Conservation (phyloP, 2,329 filamentous ascomycete species). For the Trichophyton equinum region DNA sequence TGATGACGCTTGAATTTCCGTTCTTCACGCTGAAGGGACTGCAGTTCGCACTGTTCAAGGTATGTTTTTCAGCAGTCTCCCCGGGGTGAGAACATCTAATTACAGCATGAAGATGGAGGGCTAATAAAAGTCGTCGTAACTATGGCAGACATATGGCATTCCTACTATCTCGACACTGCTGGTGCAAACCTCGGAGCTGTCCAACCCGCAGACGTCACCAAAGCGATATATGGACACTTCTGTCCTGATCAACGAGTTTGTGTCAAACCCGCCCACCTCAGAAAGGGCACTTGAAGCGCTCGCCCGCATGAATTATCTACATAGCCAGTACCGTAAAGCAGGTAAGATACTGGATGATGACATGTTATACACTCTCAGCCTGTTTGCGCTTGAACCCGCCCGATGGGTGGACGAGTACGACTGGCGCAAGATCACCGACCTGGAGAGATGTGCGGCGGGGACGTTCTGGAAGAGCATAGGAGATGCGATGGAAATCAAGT, state of each 20-base stretch:
- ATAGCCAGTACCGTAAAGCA: slow-evolving; percentile 43
- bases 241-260: slow-evolving; percentile 35
- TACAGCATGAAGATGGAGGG: background rate
- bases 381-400: slow-evolving; percentile 55
- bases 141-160: slow-evolving; percentile 42
- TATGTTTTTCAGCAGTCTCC: slow-evolving; percentile 15
- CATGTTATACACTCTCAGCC: slow-evolving; percentile 51
- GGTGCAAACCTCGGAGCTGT: slow-evolving; percentile 34
- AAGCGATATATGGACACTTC: slow-evolving; percentile 39
- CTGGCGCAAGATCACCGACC: slow-evolving; percentile 54
- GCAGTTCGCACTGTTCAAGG: slow-evolving; percentile 49
- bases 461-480: slow-evolving; percentile 61
- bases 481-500: slow-evolving; percentile 54
- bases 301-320: slow-evolving; percentile 53
- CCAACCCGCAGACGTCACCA: slow-evolving; percentile 26
- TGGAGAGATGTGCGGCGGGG: slow-evolving; percentile 56
- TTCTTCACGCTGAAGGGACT: slow-evolving; percentile 39
- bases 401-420: slow-evolving; percentile 54
- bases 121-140: background rate
- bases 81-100: background rate
- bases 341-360: slow-evolving; percentile 51
- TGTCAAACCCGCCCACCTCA: slow-evolving; percentile 33
- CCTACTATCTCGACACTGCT: slow-evolving; percentile 39
- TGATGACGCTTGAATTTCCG: slow-evolving; percentile 45
- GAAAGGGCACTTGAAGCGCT: slow-evolving; percentile 40